phyloP scores from a whole-genome alignment of 2,329 filamentous ascomycete species.

The Aspergillus chevalieri region DNA sequence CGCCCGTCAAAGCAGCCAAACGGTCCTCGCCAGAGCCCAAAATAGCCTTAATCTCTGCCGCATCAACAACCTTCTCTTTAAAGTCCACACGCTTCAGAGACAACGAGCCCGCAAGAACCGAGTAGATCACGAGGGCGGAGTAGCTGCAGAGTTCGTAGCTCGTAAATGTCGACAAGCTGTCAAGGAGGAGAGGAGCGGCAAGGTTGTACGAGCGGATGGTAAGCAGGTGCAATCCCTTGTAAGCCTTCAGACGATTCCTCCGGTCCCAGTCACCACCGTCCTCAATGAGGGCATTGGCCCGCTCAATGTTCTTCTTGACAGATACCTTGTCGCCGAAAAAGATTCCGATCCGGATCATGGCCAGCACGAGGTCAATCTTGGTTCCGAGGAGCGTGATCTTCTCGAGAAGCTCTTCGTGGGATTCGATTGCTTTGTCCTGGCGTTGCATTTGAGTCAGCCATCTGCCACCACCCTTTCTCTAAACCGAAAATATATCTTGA shows the following conservation, averaged over 20 bases:
- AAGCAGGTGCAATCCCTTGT: slow-evolving; percentile 88
- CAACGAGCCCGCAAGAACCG: slow-evolving; percentile 87
- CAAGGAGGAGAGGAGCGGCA: slow-evolving; percentile 86
- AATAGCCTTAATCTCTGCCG: slow-evolving; percentile 95
- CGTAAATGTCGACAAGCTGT: slow-evolving; percentile 96
- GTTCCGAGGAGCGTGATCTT: slow-evolving; percentile 95
- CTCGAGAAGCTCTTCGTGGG: slow-evolving; percentile 88
- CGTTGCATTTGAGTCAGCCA: slow-evolving; percentile 2
- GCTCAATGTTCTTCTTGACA: slow-evolving; percentile 89
- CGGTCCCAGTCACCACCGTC: slow-evolving; percentile 97
- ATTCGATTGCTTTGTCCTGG: slow-evolving; percentile 87
- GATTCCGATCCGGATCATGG: slow-evolving; percentile 88
- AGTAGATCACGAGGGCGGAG: slow-evolving; percentile 88
- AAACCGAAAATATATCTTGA: slow-evolving; percentile 6
- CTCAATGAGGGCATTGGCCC: slow-evolving; percentile 84
- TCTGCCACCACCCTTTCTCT: background rate
- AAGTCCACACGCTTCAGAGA: slow-evolving; percentile 96
- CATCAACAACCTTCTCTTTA: slow-evolving; percentile 97
- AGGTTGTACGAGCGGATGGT: slow-evolving; percentile 86
- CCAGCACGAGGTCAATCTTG: slow-evolving; percentile 94
- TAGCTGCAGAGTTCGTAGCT: slow-evolving; percentile 98
- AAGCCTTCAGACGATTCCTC: slow-evolving; percentile 95
- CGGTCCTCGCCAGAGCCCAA: slow-evolving; percentile 86
- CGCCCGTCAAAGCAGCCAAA: slow-evolving; percentile 72
- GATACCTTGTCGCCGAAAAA: slow-evolving; percentile 92